Percentiles rank a stretch among this genome's conserved stretches.
These are phyloP conservation scores for Fusarium burgessii DNA, from an alignment of 2,329 filamentous ascomycete genomes.

Conservation along the genomic window DNA sequence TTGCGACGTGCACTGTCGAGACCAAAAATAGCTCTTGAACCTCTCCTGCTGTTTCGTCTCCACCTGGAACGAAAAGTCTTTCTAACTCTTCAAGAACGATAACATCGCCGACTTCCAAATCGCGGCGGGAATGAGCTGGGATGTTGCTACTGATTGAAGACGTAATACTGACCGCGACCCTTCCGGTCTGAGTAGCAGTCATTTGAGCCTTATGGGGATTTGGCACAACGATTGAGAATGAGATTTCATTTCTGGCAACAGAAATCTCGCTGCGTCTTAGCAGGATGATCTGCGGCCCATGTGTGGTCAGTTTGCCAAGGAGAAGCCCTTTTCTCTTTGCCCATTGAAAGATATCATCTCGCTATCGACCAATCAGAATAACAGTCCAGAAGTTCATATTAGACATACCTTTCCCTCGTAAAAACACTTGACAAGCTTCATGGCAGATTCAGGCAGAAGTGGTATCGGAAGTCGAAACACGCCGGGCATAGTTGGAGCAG, in stretches of 20 bases:
- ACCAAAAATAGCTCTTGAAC: not conserved
- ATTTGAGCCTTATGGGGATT: not conserved
- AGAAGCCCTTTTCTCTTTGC: constrained; percentile 1
- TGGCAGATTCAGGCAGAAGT: constrained; percentile 1
- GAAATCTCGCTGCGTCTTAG: constrained; percentile 3
- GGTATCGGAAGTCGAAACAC: constrained; percentile 1
- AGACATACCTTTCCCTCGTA: constrained; percentile 2
- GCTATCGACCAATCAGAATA: constrained; percentile 7
- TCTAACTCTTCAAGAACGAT: not conserved
- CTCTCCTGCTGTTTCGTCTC: not conserved
- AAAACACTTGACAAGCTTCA: constrained; percentile 9
- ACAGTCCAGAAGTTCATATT: not conserved
- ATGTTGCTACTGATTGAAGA: not conserved
- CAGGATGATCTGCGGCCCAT: constrained; percentile 10
- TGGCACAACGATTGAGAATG: constrained; percentile 5
- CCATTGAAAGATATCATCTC: constrained; percentile 5
- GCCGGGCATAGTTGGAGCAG: constrained; percentile 4
- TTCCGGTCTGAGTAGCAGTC: not conserved
- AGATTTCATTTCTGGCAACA: not conserved
- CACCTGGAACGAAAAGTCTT: not conserved
- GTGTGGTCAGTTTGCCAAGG: not conserved
- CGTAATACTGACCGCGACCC: constrained; percentile 4
- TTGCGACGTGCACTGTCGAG: not conserved
- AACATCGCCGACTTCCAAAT: constrained; percentile 8
- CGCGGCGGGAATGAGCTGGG: not conserved